These are phyloP conservation scores for Ceratobasidium theobromae DNA, from an alignment of 1,284 basidiomycete genomes.

Conservation along the genomic window DNA sequence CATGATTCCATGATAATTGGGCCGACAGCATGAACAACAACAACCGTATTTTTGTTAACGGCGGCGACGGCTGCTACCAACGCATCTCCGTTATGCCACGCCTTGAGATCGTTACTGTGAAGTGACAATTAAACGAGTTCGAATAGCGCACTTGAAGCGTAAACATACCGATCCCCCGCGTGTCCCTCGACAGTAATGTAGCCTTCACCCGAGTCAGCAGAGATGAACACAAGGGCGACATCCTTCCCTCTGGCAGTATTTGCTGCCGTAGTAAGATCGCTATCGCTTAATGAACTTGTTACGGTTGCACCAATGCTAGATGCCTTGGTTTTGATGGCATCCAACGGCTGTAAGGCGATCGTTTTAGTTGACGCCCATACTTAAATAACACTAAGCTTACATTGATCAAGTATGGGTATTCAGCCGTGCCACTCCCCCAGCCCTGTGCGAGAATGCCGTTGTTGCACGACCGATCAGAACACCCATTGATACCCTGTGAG, in stretches of 20 bases:
- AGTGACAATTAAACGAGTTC: conserved; percentile 42
- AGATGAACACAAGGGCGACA: conserved; percentile 63
- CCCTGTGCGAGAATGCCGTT: conserved; percentile 39
- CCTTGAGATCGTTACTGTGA: conserved; percentile 37
- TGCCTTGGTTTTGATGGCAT: conserved; percentile 46
- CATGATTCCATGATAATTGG: conserved; percentile 47
- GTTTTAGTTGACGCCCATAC: neutral
- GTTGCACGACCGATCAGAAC: conserved; percentile 30
- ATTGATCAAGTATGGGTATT: conserved; percentile 47
- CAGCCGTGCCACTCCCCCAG: conserved; percentile 52
- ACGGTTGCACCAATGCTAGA: conserved; percentile 49
- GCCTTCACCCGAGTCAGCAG: conserved; percentile 58
- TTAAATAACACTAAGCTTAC: neutral
- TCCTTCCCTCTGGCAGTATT: conserved; percentile 38
- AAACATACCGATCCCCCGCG: conserved; percentile 50
- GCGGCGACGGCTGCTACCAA: conserved; percentile 43
- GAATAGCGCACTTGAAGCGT: conserved; percentile 34
- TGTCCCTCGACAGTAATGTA: conserved; percentile 47
- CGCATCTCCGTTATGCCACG: conserved; percentile 43
- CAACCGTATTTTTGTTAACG: conserved; percentile 49
- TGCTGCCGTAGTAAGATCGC: conserved; percentile 32
- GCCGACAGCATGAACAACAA: conserved; percentile 51
- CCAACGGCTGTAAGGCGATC: conserved; percentile 49
- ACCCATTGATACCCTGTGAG: conserved; percentile 36
- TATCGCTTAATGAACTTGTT: conserved; percentile 46